Evolutionary conservation across 1,284 basidiomycete species (phyloP), one percentile per base, ranked within the genome.

Genomic region (Cutaneotrichosporon mucoides): DNA sequence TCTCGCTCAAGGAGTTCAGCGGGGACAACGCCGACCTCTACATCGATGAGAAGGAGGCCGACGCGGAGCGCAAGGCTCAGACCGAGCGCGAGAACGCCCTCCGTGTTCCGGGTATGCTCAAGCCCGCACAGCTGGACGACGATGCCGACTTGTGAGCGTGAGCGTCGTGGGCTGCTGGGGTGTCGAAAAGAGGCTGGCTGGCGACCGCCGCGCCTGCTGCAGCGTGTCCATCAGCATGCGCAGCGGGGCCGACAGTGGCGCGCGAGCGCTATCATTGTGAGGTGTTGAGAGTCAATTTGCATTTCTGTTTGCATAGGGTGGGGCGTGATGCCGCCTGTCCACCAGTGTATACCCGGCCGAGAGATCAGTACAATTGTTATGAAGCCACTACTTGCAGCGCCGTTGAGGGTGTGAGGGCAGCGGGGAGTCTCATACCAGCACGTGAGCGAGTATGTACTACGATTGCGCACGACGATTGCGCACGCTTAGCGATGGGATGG

Each of bases 61-160:
- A 96, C 77, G 82, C 83, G 58, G 80, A 86, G 67, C 74, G 78
- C 64, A 84, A 85, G 78, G 82, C 86, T 0, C 85, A 87, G 63
- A 88, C 86, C 62, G 93, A 97, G 79, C 87, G 88, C 57, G 86
- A 92, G 79, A 84, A 87, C 38, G 94, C 94, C 15, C 89, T 91
- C 82, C 86, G 90, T 66, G 92, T 99, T 64, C 96, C 95, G n/a
- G 96, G 96, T 57, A 92, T 99, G 90, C 84, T 98, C 76, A 98
- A 98, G 79, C 95, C 95, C 37, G 89, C 88, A 68, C 90, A 94
- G 79, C 76, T 96, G 60, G 77, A 81, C 74, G 91, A 94, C 73
- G 92, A 94, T 80, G 88, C 67, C 54, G 76, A 79, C 68, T 65
- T 79, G 59, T 79, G 44, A 60, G 57, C 45, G n/a, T 10, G 9